Evolutionary conservation across 78 protist species (phyloP), one percentile per base, ranked within the genome.

Genomic region (Speleostelium caveatum): DNA sequence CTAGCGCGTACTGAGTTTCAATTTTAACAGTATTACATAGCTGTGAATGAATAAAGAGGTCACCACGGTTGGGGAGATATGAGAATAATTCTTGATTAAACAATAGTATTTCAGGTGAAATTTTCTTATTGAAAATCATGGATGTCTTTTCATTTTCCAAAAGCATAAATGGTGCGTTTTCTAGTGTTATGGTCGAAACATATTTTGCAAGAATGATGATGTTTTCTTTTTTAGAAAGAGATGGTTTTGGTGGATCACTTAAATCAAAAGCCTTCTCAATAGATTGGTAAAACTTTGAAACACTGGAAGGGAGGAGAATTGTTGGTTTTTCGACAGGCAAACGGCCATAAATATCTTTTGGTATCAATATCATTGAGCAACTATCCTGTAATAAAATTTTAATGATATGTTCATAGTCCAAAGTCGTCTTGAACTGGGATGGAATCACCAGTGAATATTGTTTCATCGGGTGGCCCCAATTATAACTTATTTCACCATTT

Each of bases 181-280:
- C 1, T 7, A 68, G 1, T 45, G 53, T 14, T 6, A 45, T 45
- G 45, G 33, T 58, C 24, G 63, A 22, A 3, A 68, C 55, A n/a
- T 42, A 68, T 45, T 68, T 39, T 5, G 59, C 75, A 4, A 68
- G 33, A 26, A 59, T n/a, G 2, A 68, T 2, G 1, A 68, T 68
- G 59, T 68, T 68, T 22, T 68, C 75, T 1, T n/a, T 68, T 10
- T 1, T 12, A 1, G 55, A 42, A 2, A 68, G 33, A 19, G 75
- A 68, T n/a, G 75, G 59, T 68, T 5, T 45, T 45, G 75, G 75
- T n/a, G 75, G 75, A 68, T 42, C 12, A 5, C 22, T 10, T 6
- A 68, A 45, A 12, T 2, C 1, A 68, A 42, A 68, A 21, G 14
- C 16, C 8, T 39, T 2, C 4, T 58, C 16, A 8, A 49, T 49